phyloP scores from a whole-genome alignment of 768 basidiomycete species.

The Tephrocybe sp. region DNA sequence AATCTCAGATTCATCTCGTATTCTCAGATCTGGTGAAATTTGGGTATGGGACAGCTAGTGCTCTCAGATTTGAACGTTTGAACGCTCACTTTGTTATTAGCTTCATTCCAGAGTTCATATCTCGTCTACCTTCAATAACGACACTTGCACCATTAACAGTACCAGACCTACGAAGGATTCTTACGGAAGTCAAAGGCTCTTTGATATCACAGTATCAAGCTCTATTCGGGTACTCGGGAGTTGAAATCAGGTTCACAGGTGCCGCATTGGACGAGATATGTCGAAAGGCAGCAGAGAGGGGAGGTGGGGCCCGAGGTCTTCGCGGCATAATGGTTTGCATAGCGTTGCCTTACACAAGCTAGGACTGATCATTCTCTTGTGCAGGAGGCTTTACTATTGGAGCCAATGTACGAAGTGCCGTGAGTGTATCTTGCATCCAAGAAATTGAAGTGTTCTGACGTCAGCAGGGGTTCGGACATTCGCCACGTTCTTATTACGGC shows the following conservation, averaged over 20 bases:
- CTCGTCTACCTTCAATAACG: constrained; percentile 89
- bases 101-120: constrained; percentile 95
- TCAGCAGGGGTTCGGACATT: constrained; percentile 43
- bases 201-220: constrained; percentile 87
- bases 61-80: neutral
- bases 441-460: neutral
- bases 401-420: constrained; percentile 93
- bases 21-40: constrained; percentile 76
- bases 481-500: constrained; percentile 81
- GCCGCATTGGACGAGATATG: constrained; percentile 82
- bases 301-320: constrained; percentile 88
- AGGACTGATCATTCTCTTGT: constrained; percentile 1
- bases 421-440: constrained; percentile 40
- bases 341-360: neutral
- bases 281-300: constrained; percentile 69
- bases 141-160: constrained; percentile 78
- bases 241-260: constrained; percentile 84
- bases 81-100: constrained; percentile 30
- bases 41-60: constrained; percentile 42
- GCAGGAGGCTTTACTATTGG: constrained; percentile 78
- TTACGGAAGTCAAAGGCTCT: constrained; percentile 91
- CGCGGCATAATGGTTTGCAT: constrained; percentile 78
- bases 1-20: neutral
- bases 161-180: constrained; percentile 80
- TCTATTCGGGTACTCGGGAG: constrained; percentile 79